Evolutionary conservation across 2,329 filamentous ascomycete species (phyloP).

Genomic region (Calonectria pseudoturangicola): DNA sequence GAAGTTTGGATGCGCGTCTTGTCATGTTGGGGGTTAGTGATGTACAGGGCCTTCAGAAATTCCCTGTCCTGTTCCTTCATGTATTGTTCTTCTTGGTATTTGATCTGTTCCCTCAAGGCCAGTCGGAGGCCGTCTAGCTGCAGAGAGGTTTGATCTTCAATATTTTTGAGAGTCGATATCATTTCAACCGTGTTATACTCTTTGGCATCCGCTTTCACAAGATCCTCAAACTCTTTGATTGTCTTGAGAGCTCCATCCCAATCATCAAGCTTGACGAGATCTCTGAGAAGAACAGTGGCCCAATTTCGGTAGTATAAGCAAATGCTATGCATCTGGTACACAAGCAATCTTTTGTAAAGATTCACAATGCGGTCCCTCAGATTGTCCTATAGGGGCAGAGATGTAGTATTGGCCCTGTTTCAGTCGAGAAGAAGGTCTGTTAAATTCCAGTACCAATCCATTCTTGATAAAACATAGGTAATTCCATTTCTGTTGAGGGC

Average conservation of each 20-base stretch:
- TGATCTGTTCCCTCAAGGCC: not conserved
- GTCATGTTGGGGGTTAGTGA: conserved; percentile 11
- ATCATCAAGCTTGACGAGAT: conserved; percentile 58
- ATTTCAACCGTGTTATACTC: conserved; percentile 40
- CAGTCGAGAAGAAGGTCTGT: conserved; percentile 53
- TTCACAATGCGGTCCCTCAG: conserved; percentile 56
- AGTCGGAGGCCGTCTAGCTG: not conserved
- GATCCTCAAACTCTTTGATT: conserved; percentile 55
- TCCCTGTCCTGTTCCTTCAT: not conserved
- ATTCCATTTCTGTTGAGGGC: conserved; percentile 58
- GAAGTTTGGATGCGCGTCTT: conserved; percentile 14
- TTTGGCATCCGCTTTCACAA: conserved; percentile 30
- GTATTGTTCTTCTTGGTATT: not conserved
- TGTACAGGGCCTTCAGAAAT: not conserved
- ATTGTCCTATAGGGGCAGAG: conserved; percentile 41
- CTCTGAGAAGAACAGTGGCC: conserved; percentile 53
- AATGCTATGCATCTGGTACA: conserved; percentile 64
- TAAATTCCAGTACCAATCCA: conserved; percentile 63
- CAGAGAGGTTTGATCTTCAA: not conserved
- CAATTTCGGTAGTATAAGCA: conserved; percentile 59
- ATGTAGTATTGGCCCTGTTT: conserved; percentile 43
- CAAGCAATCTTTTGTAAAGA: conserved; percentile 64
- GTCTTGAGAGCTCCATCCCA: conserved; percentile 57
- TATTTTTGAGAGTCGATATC: not conserved
- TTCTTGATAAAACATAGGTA: conserved; percentile 59